Evolutionary conservation across 2,329 filamentous ascomycete species (phyloP), one percentile per base, ranked within the genome.

Genomic region (Cladophialophora chaetospira): DNA sequence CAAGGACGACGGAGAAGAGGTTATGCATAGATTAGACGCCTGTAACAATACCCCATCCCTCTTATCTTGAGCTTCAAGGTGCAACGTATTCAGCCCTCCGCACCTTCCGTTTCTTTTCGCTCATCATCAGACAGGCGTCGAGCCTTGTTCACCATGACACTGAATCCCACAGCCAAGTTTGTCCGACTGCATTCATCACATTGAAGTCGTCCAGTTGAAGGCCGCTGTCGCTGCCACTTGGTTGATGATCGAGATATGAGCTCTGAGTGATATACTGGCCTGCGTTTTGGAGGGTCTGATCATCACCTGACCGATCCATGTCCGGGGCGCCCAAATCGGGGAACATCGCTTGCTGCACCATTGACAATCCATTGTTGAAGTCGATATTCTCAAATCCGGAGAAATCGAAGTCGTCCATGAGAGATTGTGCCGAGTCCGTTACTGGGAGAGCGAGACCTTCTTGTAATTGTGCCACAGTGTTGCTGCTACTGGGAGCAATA

Each of bases 1-100:
- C 88, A 96, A 76, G 93, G 93, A 75, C 95, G 93, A 80, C 85
- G 92, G 69, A 77, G 81, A 67, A 86, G 57, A 55, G 60, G 60
- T 36, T 60, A 62, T 35, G 56, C 52, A 10, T 62, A 57, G 42
- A 53, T 26, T 47, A 52, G 56, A 25, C n/a, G 42, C 42, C 2
- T 44, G 42, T 44, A 44, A 15, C 36, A 40, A 21, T 40, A 40
- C 17, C 36, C n/a, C 23, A 40, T 11, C 23, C 23, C 17, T 9
- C 17, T 21, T 11, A 9, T 21, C 36, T 40, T 11, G 17, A 15
- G 36, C 15, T 21, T 40, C 36, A 19, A 21, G 36, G 6, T 21
- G 36, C 15, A 40, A 4, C 23, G 10, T 40, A 19, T 11, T 19
- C 6, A 40, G 8, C 36, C 3, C 23, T 11, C 4, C 36, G 6